A percentile compares a stretch with the other conserved stretches of the same genome.
These are phyloP conservation scores for Aspergillus carlsbadensis DNA, from an alignment of 495 filamentous ascomycete species.

Conservation along the genomic window DNA sequence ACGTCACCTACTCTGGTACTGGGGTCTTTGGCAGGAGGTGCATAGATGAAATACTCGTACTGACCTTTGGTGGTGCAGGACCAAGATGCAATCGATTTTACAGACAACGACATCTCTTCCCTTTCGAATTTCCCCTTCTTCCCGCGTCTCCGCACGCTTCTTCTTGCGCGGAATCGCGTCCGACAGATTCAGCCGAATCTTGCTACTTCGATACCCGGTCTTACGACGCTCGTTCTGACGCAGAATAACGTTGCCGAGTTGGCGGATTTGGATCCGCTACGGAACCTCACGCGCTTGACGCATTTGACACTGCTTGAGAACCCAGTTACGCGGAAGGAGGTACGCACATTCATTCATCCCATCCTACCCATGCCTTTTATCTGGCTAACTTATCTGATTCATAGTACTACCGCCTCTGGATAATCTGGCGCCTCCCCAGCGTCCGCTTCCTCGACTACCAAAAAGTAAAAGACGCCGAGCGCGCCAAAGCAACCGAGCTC, in stretches of 20 bases:
- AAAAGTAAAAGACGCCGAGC: constrained; percentile 86
- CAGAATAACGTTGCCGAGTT: constrained; percentile 74
- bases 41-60: no score
- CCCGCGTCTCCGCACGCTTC: constrained; percentile 79
- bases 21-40: no score
- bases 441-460: constrained; percentile 92
- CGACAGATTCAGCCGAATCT: constrained; percentile 73
- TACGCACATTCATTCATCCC: constrained; percentile 38
- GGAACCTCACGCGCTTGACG: constrained; percentile 64
- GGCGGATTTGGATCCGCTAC: constrained; percentile 83
- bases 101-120: constrained; percentile 91
- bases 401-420: constrained; percentile 89
- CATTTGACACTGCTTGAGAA: constrained; percentile 84
- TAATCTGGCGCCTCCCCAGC: constrained; percentile 80
- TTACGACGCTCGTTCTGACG: constrained; percentile 76
- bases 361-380: background rate
- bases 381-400: background rate
- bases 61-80: constrained; percentile 54
- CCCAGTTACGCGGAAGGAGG: constrained; percentile 89
- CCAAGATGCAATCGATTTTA: constrained; percentile 95
- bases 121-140: constrained; percentile 94
- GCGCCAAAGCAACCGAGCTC: constrained; percentile 68
- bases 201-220: constrained; percentile 69
- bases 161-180: constrained; percentile 87
- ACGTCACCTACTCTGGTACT: no score